Percentiles rank a stretch among this genome's conserved stretches.
Evolutionary conservation across 106 monocot species (phyloP).

Genomic region (Acorus calamus): DNA sequence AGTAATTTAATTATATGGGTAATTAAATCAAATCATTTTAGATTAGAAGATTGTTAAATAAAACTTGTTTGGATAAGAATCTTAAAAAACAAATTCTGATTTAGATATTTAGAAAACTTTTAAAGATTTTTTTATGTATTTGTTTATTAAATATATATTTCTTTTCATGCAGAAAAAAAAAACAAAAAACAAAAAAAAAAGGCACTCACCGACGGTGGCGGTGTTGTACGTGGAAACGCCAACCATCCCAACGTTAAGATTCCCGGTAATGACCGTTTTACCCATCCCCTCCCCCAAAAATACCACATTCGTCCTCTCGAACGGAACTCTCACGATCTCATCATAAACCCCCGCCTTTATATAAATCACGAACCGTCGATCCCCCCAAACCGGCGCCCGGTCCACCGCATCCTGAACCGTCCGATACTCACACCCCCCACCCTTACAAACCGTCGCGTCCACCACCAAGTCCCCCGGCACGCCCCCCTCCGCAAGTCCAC

Average conservation of each 20-base stretch:
- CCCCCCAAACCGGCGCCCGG: constrained; percentile 36
- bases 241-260: constrained; percentile 26
- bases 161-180: no score
- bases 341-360: constrained; percentile 57
- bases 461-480: constrained; percentile 9
- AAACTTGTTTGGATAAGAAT: no score
- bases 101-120: no score
- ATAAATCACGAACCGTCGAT: constrained; percentile 37
- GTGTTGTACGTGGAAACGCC: constrained; percentile 65
- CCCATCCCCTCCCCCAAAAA: constrained; percentile 76
- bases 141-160: no score
- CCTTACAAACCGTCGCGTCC: constrained; percentile 38
- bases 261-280: constrained; percentile 61
- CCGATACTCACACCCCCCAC: constrained; percentile 14
- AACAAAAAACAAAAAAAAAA: not conserved
- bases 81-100: no score
- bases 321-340: constrained; percentile 59
- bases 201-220: constrained; percentile 53
- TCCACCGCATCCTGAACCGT: constrained; percentile 69
- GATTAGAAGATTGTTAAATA: no score
- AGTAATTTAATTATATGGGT: no score
- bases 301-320: constrained; percentile 57
- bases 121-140: no score
- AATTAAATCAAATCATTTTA: no score
- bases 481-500: not conserved